Evolutionary conservation across 768 basidiomycete genomes (phyloP).

Genomic region (Boletus subcaerulescens): DNA sequence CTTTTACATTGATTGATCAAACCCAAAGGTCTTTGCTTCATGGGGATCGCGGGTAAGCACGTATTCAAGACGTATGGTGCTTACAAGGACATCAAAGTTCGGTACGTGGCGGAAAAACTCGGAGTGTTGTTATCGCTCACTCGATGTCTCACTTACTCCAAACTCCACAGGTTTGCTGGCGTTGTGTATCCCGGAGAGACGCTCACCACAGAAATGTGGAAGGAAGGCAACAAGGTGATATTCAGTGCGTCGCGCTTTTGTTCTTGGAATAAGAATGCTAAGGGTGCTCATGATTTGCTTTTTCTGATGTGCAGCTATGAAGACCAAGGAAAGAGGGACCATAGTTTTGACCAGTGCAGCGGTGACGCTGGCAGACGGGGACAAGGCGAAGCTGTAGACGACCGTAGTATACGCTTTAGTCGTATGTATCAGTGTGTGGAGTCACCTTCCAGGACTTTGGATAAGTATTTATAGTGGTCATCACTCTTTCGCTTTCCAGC

Average conservation of each 20-base stretch:
- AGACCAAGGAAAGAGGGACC: conserved; percentile 81
- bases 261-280: too few species aligned
- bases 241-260: conserved; percentile 64
- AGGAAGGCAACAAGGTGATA: conserved; percentile 84
- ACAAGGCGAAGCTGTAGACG: conserved; percentile 60
- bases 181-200: conserved; percentile 96
- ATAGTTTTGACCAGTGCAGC: conserved; percentile 77
- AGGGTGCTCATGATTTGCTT: background rate
- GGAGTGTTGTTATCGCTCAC: background rate
- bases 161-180: conserved; percentile 65
- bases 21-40: conserved; percentile 69
- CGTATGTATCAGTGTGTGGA: too few species aligned
- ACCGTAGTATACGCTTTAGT: background rate
- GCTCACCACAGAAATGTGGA: conserved; percentile 97
- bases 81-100: conserved; percentile 92
- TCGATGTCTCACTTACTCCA: too few species aligned
- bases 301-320: conserved; percentile 53
- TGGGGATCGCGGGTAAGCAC: conserved; percentile 94
- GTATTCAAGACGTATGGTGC: conserved; percentile 82
- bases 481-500: too few species aligned
- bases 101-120: conserved; percentile 43
- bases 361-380: conserved; percentile 58
- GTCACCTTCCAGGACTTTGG: too few species aligned
- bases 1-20: background rate
- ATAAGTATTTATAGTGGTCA: too few species aligned